A percentile compares a stretch with the other conserved stretches of the same genome.
These are phyloP conservation scores for Colletotrichum kahawae DNA, from an alignment of 2,329 filamentous ascomycete species.

Conservation along the genomic window DNA sequence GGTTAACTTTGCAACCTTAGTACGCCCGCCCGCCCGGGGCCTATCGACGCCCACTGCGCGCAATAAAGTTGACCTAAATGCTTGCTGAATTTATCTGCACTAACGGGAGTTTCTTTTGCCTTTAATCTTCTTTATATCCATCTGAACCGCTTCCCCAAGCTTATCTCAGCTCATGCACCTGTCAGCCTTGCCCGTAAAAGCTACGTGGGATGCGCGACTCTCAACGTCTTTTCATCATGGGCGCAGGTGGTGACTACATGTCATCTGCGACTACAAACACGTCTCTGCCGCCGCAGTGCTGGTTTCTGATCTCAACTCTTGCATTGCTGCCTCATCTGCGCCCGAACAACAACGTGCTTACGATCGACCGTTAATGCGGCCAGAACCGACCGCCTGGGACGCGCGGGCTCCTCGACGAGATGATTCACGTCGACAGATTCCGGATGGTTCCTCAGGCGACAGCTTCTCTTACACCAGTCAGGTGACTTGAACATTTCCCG, in stretches of 20 bases:
- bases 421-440: neutral
- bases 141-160: slow-evolving; percentile 7
- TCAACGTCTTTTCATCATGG: neutral
- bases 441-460: neutral
- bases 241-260: neutral
- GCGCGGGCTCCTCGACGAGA: neutral
- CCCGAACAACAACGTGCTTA: neutral
- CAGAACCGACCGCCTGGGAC: neutral
- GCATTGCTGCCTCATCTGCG: neutral
- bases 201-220: neutral
- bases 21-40: neutral
- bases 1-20: slow-evolving; percentile 8
- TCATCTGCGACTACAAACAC: neutral
- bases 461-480: neutral
- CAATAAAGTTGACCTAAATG: neutral
- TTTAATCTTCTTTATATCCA: neutral
- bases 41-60: neutral
- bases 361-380: slow-evolving; percentile 2
- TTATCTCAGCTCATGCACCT: slow-evolving; percentile 5
- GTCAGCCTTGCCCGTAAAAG: neutral
- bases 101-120: slow-evolving; percentile 2
- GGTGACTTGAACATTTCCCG: neutral
- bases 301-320: neutral
- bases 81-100: neutral
- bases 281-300: neutral